Conservation (phyloP, 2,329 filamentous ascomycete genomes). For the Trichoderma sp. region DNA sequence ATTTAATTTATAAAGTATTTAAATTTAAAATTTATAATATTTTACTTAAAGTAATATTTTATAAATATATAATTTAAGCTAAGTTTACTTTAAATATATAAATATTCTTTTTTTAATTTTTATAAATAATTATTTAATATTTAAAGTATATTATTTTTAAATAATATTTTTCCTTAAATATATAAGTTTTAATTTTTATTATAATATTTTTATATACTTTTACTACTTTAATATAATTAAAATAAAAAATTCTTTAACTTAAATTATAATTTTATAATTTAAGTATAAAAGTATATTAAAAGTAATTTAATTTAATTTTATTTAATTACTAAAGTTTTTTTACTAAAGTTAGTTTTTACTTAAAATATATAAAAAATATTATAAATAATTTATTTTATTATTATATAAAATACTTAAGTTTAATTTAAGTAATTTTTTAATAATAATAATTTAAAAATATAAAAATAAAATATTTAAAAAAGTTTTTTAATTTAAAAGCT, state of each 20-base stretch:
- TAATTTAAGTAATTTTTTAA: neutral
- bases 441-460: neutral
- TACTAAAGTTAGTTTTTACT: neutral
- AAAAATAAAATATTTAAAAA: neutral
- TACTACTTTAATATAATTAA: neutral
- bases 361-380: neutral
- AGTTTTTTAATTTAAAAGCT: neutral
- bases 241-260: neutral
- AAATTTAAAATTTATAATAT: neutral
- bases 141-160: too few species aligned
- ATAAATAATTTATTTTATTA: neutral
- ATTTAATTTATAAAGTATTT: neutral
- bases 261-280: neutral
- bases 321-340: neutral
- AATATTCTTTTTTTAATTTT: neutral
- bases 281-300: neutral
- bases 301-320: neutral
- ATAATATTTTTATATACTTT: neutral
- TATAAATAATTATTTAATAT: neutral
- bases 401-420: neutral
- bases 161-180: neutral
- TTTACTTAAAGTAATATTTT: neutral
- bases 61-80: neutral
- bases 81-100: neutral
- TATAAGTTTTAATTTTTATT: neutral